These are phyloP conservation scores for Kluyveromyces siamensis DNA, from an alignment of 805 yeast species.

Conservation along the genomic window DNA sequence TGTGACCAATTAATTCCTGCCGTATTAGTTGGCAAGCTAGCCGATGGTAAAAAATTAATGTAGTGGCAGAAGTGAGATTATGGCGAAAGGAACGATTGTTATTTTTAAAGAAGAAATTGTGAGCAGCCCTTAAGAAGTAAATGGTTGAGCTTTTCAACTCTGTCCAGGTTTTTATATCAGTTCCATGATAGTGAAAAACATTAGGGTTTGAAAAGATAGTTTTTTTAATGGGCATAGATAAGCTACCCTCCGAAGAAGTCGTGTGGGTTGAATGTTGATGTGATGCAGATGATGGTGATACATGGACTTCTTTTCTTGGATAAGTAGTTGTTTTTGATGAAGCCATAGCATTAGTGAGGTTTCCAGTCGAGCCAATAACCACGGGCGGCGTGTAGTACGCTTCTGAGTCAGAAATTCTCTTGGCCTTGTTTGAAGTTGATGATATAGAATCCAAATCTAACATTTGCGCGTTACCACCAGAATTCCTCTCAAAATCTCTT, in stretches of 20 bases:
- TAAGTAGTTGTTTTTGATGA: background rate
- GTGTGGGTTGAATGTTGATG: background rate
- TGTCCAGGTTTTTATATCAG: slow-evolving; percentile 55
- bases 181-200: slow-evolving; percentile 48
- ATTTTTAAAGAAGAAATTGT: slow-evolving; percentile 42
- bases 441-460: slow-evolving; percentile 1
- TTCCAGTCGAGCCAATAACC: background rate
- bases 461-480: slow-evolving; percentile 2
- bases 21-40: slow-evolving; percentile 46
- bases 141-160: slow-evolving; percentile 40
- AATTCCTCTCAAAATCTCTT: slow-evolving; percentile 19
- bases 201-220: slow-evolving; percentile 28
- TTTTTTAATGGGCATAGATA: background rate
- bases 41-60: slow-evolving; percentile 44
- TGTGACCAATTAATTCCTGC: slow-evolving; percentile 39
- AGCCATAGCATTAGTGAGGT: background rate
- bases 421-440: slow-evolving; percentile 5
- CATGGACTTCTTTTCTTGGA: background rate
- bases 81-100: slow-evolving; percentile 44
- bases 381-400: background rate
- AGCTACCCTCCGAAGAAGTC: background rate
- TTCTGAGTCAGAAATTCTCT: slow-evolving; percentile 10
- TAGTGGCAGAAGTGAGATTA: slow-evolving; percentile 45
- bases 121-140: slow-evolving; percentile 38
- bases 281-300: background rate